Percentiles rank a stretch among this genome's conserved stretches.
These are phyloP conservation scores for Yamadazyma membranifaciens DNA, from an alignment of 1,139 yeast genomes.

Conservation along the genomic window DNA sequence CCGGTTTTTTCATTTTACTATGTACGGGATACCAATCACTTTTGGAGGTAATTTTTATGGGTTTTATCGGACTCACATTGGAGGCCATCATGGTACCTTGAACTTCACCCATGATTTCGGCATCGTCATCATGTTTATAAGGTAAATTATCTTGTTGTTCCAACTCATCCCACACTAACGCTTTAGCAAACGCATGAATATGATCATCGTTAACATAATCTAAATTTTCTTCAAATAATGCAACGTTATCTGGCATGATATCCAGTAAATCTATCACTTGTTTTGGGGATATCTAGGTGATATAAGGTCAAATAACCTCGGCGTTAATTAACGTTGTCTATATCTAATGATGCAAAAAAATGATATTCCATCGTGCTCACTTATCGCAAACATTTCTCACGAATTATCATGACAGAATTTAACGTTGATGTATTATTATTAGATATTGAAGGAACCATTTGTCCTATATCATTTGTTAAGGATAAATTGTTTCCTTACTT, in stretches of 20 bases:
- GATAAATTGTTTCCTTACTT: slow-evolving; percentile 61
- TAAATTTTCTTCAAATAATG: slow-evolving; percentile 5
- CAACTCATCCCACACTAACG: slow-evolving; percentile 38
- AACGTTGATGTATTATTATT: slow-evolving; percentile 20
- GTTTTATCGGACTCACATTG: slow-evolving; percentile 5
- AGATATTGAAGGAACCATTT: slow-evolving; percentile 91
- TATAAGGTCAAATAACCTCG: too few relatives aligned
- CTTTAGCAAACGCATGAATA: slow-evolving; percentile 41
- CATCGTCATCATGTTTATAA: not conserved
- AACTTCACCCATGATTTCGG: slow-evolving; percentile 3
- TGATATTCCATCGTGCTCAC: not conserved
- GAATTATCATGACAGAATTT: too few relatives aligned
- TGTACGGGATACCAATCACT: slow-evolving; percentile 68
- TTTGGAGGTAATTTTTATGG: slow-evolving; percentile 49
- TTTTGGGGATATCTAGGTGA: too few relatives aligned
- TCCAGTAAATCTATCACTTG: too few relatives aligned
- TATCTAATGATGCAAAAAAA: not conserved
- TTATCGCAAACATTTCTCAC: not conserved
- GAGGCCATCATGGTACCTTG: slow-evolving; percentile 1
- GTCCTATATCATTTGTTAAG: slow-evolving; percentile 86
- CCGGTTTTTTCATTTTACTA: slow-evolving; percentile 6
- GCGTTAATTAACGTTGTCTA: too few relatives aligned
- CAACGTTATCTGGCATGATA: not conserved
- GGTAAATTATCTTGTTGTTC: slow-evolving; percentile 14
- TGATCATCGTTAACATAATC: slow-evolving; percentile 38